Evolutionary conservation across 441 rosid species (phyloP), one percentile per base, ranked within the genome.

Genomic region (Geranium incanum): DNA sequence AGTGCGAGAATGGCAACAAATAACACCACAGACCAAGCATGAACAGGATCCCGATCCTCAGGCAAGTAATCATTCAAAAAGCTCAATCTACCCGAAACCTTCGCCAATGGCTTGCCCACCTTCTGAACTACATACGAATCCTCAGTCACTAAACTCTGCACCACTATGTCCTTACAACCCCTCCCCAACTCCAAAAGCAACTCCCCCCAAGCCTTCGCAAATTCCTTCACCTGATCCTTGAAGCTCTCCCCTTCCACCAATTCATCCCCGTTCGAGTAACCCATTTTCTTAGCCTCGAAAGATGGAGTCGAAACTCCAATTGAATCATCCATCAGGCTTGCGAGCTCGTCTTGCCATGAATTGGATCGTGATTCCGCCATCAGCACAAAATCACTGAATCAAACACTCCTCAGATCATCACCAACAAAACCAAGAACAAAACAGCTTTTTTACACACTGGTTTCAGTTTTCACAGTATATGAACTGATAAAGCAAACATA

Each of bases 31-130:
- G 95, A 92, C 97, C 98, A 92, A 18, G 91, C 92, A 48, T 85
- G 93, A 63, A 71, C 80, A 0, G 98, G 99, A 86, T 95, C 93
- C 69, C 92, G 93, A 88, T 95, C 98, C 88, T 95, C 99, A n/a
- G 99, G 98, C 82, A 95, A 86, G 67, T 75, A 91, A 70, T 95
- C 96, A 12, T 95, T 95, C 77, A 92, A 85, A 41, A 88, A 86
- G 64, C 84, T 82, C 65, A 95, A 82, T 68, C 82, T 87, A 66
- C 85, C 82, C 0, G 84, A 84, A 21, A 84, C 83, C 70, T 84
- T 86, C n/a, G 86, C 87, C 67, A 84, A 81, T 5, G 97, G 96
- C 78, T 83, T 84, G 0, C 92, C 81, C 23, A 95, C 81, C 80
- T 91, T 95, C 69, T 78, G 88, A 59, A 85, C 87, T 2, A 95